Percentiles rank a stretch among this genome's conserved stretches.
These are phyloP conservation scores for Tripidium arundinaceum DNA, from an alignment of 202 grass and related monocot genomes.

Conservation along the genomic window DNA sequence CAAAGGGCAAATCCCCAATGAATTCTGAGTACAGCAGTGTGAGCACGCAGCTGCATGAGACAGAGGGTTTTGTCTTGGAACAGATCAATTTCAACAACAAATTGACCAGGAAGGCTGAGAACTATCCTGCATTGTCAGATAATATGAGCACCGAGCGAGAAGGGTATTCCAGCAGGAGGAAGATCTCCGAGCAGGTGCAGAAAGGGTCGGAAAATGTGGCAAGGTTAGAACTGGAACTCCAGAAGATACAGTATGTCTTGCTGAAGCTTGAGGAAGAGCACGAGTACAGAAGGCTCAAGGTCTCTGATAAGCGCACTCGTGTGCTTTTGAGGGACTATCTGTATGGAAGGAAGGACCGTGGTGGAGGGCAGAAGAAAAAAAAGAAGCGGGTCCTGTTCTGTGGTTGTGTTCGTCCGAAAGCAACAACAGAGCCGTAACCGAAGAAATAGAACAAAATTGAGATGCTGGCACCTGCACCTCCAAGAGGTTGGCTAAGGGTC, in stretches of 20 bases:
- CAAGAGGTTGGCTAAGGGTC: constrained; percentile 20
- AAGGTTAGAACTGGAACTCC: constrained; percentile 77
- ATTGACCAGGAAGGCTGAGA: constrained; percentile 56
- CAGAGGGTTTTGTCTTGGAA: constrained; percentile 57
- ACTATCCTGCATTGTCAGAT: constrained; percentile 44
- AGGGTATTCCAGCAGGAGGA: constrained; percentile 59
- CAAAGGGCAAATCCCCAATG: constrained; percentile 43
- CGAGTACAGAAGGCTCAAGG: constrained; percentile 46
- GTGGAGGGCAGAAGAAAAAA: constrained; percentile 20
- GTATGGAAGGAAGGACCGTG: constrained; percentile 60
- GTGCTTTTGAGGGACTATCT: constrained; percentile 91
- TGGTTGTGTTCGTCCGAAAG: constrained; percentile 57
- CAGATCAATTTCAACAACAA: constrained; percentile 70
- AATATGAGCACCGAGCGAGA: constrained; percentile 37
- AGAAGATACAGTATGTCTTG: constrained; percentile 86
- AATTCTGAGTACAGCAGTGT: constrained; percentile 60
- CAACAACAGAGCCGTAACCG: constrained; percentile 33
- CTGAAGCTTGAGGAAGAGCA: constrained; percentile 86
- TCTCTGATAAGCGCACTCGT: constrained; percentile 57
- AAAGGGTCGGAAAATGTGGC: constrained; percentile 81
- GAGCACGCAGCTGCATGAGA: constrained; percentile 56
- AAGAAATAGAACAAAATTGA: constrained; percentile 25
- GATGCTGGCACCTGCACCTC: neutral
- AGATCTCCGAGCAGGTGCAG: constrained; percentile 59
- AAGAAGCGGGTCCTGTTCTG: constrained; percentile 66